Base-by-base conservation (phyloP, 1,284 basidiomycete species). In the Trichosporon asahii region DNA sequence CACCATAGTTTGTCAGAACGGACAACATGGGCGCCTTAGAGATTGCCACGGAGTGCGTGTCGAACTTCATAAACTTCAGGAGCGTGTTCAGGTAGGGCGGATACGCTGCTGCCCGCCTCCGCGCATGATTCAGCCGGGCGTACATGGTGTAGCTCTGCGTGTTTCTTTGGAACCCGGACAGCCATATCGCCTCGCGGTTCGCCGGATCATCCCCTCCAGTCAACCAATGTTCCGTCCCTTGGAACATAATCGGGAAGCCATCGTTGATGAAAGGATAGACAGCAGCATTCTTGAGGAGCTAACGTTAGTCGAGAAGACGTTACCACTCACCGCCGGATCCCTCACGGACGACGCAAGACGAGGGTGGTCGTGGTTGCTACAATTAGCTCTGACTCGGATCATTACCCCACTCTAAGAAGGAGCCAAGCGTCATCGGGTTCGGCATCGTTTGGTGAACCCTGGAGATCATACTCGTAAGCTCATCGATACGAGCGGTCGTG, bases 1-100 rank as follows among this genome's bases (percentile, higher is more conserved):
- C 82, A 44, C 91, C 91, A 33, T 84, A 82, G 82, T 91, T 91
- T 21, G 89, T 88, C 66, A 92, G 80, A 18, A 91, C 85, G 7
- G 88, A 83, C 64, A 92, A 85, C 72, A 93, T 80, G 0, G 90
- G 90, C 0, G 86, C 84, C 80, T 92, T 92, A 64, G 85, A 86
- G 31, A 91, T 79, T 0, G 86, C 88, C 55, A 91, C 82, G 0
- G 88, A 85, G 69, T 86, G 84, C 23, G 76, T 72, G 66, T 77
- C 76, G 29, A 60, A 82, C 69, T 74, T 85, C 78, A 74, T 82
- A 64, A 78, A 84, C 76, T 71, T 84, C 68, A 88, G 84, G 85
- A 90, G 76, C 21, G 87, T 88, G 18, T 85, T 86, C 73, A 88
- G 82, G 80, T 88, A 92, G 53, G 84, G 81, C 40, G 82, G 76